These are phyloP conservation scores for Ceriops tagal DNA, from an alignment of 345 rosid species.

Conservation along the genomic window DNA sequence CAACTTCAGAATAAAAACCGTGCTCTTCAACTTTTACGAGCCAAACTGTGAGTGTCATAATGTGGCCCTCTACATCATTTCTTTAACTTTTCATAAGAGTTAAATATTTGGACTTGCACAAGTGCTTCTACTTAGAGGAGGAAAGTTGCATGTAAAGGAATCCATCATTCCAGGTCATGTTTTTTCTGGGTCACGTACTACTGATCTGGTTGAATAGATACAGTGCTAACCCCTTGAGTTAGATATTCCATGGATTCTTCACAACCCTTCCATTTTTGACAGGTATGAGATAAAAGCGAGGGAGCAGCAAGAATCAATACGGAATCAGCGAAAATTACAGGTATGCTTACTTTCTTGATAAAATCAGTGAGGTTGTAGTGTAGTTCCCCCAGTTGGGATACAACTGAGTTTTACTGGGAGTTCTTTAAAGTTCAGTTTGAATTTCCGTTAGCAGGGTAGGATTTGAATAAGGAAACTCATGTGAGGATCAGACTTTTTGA, in stretches of 20 bases:
- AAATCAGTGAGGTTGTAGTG: neutral
- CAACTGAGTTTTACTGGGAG: too few relatives aligned
- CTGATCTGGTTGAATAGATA: neutral
- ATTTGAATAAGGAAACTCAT: neutral
- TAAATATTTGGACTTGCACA: too few relatives aligned
- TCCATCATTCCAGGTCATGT: neutral
- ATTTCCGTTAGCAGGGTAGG: neutral
- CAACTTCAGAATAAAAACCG: slow-evolving; percentile 72
- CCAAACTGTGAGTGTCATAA: slow-evolving; percentile 64
- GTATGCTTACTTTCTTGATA: slow-evolving; percentile 25
- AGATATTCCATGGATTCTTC: neutral
- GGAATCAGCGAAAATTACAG: slow-evolving; percentile 74
- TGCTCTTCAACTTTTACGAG: slow-evolving; percentile 88
- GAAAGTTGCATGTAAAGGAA: neutral
- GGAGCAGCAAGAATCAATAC: slow-evolving; percentile 80
- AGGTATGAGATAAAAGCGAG: slow-evolving; percentile 89
- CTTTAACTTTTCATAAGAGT: neutral
- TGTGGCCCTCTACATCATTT: neutral
- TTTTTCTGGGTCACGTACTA: neutral
- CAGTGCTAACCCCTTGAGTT: neutral
- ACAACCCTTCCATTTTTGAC: slow-evolving; percentile 20
- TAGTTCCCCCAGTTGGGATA: neutral
- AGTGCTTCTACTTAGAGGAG: neutral
- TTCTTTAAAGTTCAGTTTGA: neutral
- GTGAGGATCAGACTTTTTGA: neutral